Evolutionary conservation across 2,329 filamentous ascomycete genomes (phyloP), one percentile per base, ranked within the genome.

Genomic region (Stagonosporopsis vannaccii): DNA sequence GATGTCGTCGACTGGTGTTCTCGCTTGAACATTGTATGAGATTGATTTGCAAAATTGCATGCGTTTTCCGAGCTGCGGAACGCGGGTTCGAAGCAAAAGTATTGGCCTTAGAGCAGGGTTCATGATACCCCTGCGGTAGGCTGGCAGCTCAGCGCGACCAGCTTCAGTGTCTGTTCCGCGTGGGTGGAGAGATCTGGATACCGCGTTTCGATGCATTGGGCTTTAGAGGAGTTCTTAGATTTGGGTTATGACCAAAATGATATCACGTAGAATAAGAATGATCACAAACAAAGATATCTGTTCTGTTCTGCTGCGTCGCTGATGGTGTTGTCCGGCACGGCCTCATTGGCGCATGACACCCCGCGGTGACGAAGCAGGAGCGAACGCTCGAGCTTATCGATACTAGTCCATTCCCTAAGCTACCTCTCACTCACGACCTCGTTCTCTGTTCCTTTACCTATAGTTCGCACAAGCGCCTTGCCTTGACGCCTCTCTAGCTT

Each of bases 1-100:
- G 91, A 99, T 99, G 95, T 82, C 97, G 74, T 86, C 86, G 41
- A 81, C 87, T 53, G 94, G 94, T 77, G 91, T 91, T 66, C 92
- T 98, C 47, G n/a, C 47, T 75, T 96, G 91, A 67, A 59, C 51
- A 42, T 50, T 52, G 19, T 41, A 20, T 59, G 48, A 28, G 41
- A 37, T 54, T 49, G 51, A 57, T 62, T 63, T 43, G 50, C 57
- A 66, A 45, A 63, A 63, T 63, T 70, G 62, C 65, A 70, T 66
- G 61, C 61, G 61, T 67, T 56, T 60, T 62, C 52, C 51, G 62
- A 70, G 62, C 61, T 64, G 66, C 54, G 62, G 61, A 58, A 65
- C 58, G 58, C 58, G 55, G 56, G 59, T 61, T 62, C 50, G 58
- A 62, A 64, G 43, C 59, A 58, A 73, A 73, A 74, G 63, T 61